Evolutionary conservation across 2,329 filamentous ascomycete genomes (phyloP).

Genomic region (Berkeleyomyces rouxiae): DNA sequence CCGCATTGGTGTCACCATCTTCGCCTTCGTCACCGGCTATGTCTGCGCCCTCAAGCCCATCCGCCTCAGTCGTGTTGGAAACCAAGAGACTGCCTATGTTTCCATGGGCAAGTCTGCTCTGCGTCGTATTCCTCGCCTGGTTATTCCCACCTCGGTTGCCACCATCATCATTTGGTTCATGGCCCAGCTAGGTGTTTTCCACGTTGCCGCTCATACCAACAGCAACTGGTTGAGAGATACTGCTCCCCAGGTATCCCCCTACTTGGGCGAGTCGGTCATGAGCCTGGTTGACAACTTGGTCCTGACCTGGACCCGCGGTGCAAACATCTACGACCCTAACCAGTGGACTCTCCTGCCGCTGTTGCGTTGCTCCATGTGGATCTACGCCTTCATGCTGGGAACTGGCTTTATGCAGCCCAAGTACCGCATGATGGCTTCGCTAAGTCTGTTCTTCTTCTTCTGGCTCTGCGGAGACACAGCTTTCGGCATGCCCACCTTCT

Average conservation of each 20-base stretch:
- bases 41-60: constrained; percentile 47
- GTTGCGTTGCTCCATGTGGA: constrained; percentile 35
- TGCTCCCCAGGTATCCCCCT: constrained; percentile 33
- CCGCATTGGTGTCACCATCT: constrained; percentile 48
- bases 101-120: constrained; percentile 41
- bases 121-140: constrained; percentile 38
- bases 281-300: constrained; percentile 28
- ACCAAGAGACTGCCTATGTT: constrained; percentile 34
- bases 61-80: constrained; percentile 35
- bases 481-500: constrained; percentile 43
- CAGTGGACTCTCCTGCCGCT: constrained; percentile 43
- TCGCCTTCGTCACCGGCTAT: constrained; percentile 48
- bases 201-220: constrained; percentile 30
- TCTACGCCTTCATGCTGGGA: constrained; percentile 36
- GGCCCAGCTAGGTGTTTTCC: constrained; percentile 38
- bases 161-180: constrained; percentile 37
- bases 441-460: constrained; percentile 34
- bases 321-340: constrained; percentile 38
- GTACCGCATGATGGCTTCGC: constrained; percentile 31
- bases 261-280: constrained; percentile 14
- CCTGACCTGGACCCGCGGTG: constrained; percentile 33
- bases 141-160: constrained; percentile 40
- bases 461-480: constrained; percentile 23
- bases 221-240: constrained; percentile 19
- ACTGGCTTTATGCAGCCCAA: constrained; percentile 31